Evolutionary conservation across 495 filamentous ascomycete genomes (phyloP).

Genomic region (Tuber microsphaerosporum): DNA sequence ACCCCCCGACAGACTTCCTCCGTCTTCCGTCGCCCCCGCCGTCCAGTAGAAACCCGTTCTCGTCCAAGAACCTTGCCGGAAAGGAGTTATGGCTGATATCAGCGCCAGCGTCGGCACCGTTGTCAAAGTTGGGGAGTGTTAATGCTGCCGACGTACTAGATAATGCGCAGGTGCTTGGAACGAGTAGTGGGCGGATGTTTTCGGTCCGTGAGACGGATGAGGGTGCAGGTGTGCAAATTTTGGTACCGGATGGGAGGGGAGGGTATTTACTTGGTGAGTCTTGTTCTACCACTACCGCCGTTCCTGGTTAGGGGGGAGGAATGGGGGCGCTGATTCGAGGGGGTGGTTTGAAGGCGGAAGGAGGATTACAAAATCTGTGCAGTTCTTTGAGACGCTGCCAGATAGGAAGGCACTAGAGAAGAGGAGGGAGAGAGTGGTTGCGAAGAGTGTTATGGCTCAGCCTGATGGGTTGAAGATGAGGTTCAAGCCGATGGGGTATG

Average conservation of each 20-base stretch:
- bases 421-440: background rate
- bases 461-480: conserved; percentile 38
- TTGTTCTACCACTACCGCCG: background rate
- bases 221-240: conserved; percentile 8
- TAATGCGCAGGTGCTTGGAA: conserved; percentile 26
- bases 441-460: conserved; percentile 26
- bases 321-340: conserved; percentile 11
- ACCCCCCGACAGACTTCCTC: conserved; percentile 17
- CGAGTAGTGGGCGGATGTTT: conserved; percentile 20
- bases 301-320: background rate
- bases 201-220: conserved; percentile 24
- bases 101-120: conserved; percentile 26
- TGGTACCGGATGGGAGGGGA: conserved; percentile 24
- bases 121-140: conserved; percentile 21
- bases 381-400: conserved; percentile 31
- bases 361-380: conserved; percentile 24
- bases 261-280: conserved; percentile 22
- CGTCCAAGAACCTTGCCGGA: conserved; percentile 29
- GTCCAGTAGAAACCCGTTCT: conserved; percentile 28
- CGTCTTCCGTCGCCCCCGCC: background rate
- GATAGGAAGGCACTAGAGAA: background rate
- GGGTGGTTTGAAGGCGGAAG: conserved; percentile 11
- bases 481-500: conserved; percentile 36
- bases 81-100: conserved; percentile 39
- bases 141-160: conserved; percentile 30